Base-by-base conservation (phyloP, 1,139 yeast genomes). In the Diutina rugosa region DNA sequence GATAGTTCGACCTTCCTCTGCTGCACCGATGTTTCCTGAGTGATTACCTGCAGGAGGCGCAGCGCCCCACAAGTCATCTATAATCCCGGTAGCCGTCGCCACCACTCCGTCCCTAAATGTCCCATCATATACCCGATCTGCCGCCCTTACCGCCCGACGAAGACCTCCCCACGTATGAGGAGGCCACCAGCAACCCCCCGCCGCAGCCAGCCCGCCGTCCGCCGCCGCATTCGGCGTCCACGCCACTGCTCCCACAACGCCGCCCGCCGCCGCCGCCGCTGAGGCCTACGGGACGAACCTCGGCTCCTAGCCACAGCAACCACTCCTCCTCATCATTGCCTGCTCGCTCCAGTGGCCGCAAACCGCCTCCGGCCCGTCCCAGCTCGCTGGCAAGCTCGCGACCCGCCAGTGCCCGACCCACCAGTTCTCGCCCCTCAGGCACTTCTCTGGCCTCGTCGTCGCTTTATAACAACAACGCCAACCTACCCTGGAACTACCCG, bases 401-500 rank as follows among this genome's bases (percentile, higher is more conserved):
- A 10, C 57, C 30, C 52, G 56, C 55, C 26, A 21, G 26, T 4
- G 26, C 4, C 4, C 3, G 26, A 21, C 26, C 26, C 26, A 3
- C 26, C 26, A 21, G 26, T 21, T 21, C 26, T 21, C 26, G 26
- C 26, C 4, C 26, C 26, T 21, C 26, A 21, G 26, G 26, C 26
- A 21, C 26, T 21, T 35, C 14, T 35, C 41, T 10, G 46, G 62
- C 46, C 48, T 58, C 26, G 38, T 57, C 48, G 21, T 51, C 44
- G n/a, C 57, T 59, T 18, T 64, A 64, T 59, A 59, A 63, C 14
- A 60, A 59, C 55, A 67, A 65, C 58, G 47, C 61, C 6, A 16
- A 64, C 16, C 71, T 86, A 4, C 95, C 95, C 0, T 87, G 89
- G 78, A 56, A 60, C 46, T 76, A 63, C 59, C 76, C 79, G 2